Conservation (phyloP, 2,329 filamentous ascomycete genomes). For the Ceratocystis cacaofunesta region DNA sequence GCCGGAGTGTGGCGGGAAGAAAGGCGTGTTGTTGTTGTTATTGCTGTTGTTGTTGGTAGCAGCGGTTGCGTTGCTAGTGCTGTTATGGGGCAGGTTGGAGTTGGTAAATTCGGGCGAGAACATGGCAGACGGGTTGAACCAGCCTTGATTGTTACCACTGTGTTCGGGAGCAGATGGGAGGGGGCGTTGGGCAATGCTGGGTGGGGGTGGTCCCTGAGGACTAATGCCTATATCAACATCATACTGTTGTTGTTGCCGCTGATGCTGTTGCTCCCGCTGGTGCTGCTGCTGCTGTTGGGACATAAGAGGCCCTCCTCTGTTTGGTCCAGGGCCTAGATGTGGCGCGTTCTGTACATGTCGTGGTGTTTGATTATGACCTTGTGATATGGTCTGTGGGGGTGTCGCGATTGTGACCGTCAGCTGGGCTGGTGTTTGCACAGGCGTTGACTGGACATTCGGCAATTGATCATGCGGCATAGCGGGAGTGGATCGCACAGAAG, state of each 20-base stretch:
- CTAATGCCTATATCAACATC: not conserved
- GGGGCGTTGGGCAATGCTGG: constrained; percentile 26
- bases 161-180: constrained; percentile 19
- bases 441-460: constrained; percentile 7
- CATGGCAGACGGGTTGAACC: constrained; percentile 14
- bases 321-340: constrained; percentile 2
- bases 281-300: constrained; percentile 15
- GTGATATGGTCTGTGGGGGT: constrained; percentile 4
- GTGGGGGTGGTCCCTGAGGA: constrained; percentile 17
- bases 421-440: constrained; percentile 19
- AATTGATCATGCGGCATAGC: constrained; percentile 11
- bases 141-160: not conserved
- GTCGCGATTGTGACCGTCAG: constrained; percentile 21
- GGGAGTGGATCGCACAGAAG: constrained; percentile 9
- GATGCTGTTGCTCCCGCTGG: constrained; percentile 8
- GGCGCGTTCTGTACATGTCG: constrained; percentile 10
- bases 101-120: constrained; percentile 16
- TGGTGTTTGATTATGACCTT: constrained; percentile 11
- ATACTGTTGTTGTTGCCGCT: constrained; percentile 9
- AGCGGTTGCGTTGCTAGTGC: constrained; percentile 1
- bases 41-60: constrained; percentile 9
- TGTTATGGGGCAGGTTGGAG: not conserved
- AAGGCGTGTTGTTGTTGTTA: constrained; percentile 10
- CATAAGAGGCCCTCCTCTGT: constrained; percentile 7
- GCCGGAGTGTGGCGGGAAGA: constrained; percentile 30